These are phyloP conservation scores for Rutstroemia sydowiana DNA, from an alignment of 2,329 filamentous ascomycete genomes.

Conservation along the genomic window DNA sequence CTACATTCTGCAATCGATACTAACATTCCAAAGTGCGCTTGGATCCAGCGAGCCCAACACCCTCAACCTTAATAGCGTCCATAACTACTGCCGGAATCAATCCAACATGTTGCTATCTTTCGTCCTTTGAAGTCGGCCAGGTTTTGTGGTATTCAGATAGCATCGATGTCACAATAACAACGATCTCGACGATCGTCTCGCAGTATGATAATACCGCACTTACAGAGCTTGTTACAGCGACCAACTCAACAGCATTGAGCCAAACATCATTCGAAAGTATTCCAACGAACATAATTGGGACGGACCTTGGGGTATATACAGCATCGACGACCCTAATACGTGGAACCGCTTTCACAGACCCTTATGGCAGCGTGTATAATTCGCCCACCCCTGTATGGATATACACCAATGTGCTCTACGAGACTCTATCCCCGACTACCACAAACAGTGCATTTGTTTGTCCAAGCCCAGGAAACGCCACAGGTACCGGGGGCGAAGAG, in stretches of 20 bases:
- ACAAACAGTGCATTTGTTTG: slow-evolving; percentile 5
- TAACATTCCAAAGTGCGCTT: neutral
- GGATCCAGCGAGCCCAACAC: slow-evolving; percentile 1
- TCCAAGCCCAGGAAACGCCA: neutral
- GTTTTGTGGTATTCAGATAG: slow-evolving; percentile 13
- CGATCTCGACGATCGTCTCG: slow-evolving; percentile 14
- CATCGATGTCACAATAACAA: slow-evolving; percentile 11
- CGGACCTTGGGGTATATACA: slow-evolving; percentile 2
- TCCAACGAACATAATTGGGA: slow-evolving; percentile 11
- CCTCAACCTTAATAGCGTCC: neutral
- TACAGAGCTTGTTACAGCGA: slow-evolving; percentile 6
- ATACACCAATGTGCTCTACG: slow-evolving; percentile 7
- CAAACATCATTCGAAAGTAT: neutral
- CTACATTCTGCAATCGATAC: neutral
- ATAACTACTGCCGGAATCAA: slow-evolving; percentile 2
- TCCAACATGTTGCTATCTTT: slow-evolving; percentile 11
- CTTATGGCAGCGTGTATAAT: slow-evolving; percentile 12
- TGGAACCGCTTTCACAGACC: slow-evolving; percentile 17
- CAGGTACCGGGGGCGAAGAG: neutral
- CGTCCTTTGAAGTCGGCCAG: slow-evolving; percentile 10
- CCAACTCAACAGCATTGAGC: slow-evolving; percentile 7
- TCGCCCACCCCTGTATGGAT: slow-evolving; percentile 15
- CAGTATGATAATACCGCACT: slow-evolving; percentile 13
- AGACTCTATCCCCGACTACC: neutral
- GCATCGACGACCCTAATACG: slow-evolving; percentile 7